Percentiles rank a stretch among this genome's conserved stretches.
Evolutionary conservation across 2,329 filamentous ascomycete genomes (phyloP).

Genomic region (Monosporascus sp.): DNA sequence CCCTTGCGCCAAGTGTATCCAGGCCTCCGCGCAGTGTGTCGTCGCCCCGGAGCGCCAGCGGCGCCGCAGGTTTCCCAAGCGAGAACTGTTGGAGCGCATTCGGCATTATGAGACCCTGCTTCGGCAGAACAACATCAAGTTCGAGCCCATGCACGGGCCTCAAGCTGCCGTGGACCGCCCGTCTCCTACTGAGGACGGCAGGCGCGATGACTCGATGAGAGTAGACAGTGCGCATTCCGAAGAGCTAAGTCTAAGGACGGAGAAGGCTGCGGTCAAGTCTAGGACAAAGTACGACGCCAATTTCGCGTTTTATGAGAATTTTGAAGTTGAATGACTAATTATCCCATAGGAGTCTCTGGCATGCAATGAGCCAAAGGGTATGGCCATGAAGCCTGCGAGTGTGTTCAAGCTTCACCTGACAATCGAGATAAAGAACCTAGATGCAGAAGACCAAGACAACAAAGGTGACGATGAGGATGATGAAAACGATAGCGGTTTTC

Average conservation of each 20-base stretch:
- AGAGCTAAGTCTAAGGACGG: no score
- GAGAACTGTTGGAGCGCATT: conserved; percentile 50
- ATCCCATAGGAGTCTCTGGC: no score
- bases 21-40: conserved; percentile 37
- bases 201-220: conserved; percentile 10
- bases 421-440: no score
- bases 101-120: conserved; percentile 53
- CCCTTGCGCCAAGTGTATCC: conserved; percentile 51
- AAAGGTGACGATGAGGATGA: conserved; percentile 3
- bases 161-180: conserved; percentile 9
- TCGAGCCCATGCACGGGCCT: conserved; percentile 37
- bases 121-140: conserved; percentile 46
- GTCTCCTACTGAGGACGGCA: conserved; percentile 5
- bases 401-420: no score
- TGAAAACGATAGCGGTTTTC: conserved; percentile 15
- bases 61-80: conserved; percentile 47
- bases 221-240: conserved; percentile 7
- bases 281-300: no score
- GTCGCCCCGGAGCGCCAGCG: conserved; percentile 33
- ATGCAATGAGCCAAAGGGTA: no score
- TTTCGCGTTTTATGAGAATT: no score
- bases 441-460: no score
- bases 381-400: no score
- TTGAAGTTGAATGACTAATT: no score
- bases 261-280: no score